Evolutionary conservation across 164 flowering plant genomes (phyloP).

Genomic region (Dillenia turbinata): DNA sequence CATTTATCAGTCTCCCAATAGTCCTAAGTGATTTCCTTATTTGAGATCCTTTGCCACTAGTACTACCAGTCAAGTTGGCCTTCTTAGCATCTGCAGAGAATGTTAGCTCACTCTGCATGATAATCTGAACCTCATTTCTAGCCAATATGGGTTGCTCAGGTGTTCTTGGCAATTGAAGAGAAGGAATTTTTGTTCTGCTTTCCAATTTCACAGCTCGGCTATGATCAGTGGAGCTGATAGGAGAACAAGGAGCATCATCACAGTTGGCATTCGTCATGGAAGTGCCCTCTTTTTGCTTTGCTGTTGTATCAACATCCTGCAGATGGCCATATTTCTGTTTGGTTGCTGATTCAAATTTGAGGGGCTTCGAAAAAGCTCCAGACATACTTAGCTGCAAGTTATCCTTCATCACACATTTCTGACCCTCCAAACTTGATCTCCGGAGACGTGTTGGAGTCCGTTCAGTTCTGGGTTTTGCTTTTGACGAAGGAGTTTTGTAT

Average conservation of each 20-base stretch:
- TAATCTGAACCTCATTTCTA: constrained; percentile 21
- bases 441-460: constrained; percentile 30
- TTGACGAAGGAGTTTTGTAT: constrained; percentile 29
- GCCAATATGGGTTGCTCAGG: constrained; percentile 38
- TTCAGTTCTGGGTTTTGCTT: constrained; percentile 13
- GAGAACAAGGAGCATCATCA: constrained; percentile 26
- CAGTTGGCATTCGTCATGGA: constrained; percentile 11
- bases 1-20: constrained; percentile 78
- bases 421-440: constrained; percentile 66
- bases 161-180: constrained; percentile 39
- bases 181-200: constrained; percentile 21
- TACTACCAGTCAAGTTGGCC: constrained; percentile 15
- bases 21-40: constrained; percentile 69
- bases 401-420: constrained; percentile 29
- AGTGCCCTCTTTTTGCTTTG: constrained; percentile 9
- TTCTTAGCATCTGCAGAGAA: constrained; percentile 28
- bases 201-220: constrained; percentile 17
- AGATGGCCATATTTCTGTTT: constrained; percentile 3
- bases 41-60: constrained; percentile 60
- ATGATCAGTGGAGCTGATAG: constrained; percentile 24
- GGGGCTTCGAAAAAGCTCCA: background rate
- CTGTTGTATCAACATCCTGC: constrained; percentile 23
- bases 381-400: constrained; percentile 16
- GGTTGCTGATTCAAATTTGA: background rate
- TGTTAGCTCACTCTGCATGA: constrained; percentile 24